Base-by-base conservation (phyloP, 2,329 filamentous ascomycete genomes). In the Rhynchosporium agropyri region DNA sequence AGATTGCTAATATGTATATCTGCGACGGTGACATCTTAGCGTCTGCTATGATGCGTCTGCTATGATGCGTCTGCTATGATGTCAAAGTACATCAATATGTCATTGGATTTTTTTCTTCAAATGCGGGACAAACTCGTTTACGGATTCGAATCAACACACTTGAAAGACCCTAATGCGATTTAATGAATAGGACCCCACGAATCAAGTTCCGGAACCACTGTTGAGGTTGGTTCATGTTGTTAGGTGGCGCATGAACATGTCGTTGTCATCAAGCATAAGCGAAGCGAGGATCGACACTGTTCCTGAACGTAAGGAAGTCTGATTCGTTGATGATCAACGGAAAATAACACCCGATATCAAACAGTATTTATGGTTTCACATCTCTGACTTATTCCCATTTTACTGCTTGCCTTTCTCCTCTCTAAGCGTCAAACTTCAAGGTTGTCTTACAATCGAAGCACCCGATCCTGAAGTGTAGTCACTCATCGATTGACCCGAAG, bases 1-100 rank as follows among this genome's bases (percentile, higher is more conserved):
- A 4, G 7, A 5, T 36, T 36, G 33, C 9, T 6, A 36, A 36
- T 36, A 36, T 38, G 7, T 6, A 29, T 42, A 29, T 2, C 9
- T 45, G 58, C 8, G 45, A n/a, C 33, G 9, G 33, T 10, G 33
- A 10, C 33, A 36, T 36, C 6, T 36, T 36, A 36, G 20, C 20
- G 53, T 43, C 53, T 50, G 28, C 13, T 50, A 8, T 28, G 28
- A 38, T 13, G n/a, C 15, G 36, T 15, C 20, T 43, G 42, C 54
- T 49, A 60, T 55, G 50, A 60, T 60, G 50, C 15, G 36, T 15
- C 20, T 43, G 42, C 54, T 49, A 60, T 55, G 50, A 60, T 60
- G 50, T 60, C 58, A 60, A 60, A 20, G 26, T 51, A n/a, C 33
- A 36, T 36, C 15, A 48, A 33, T n/a, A 60, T 60, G 58, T 51